These are phyloP conservation scores for Scheffersomyces ergatensis DNA, from an alignment of 805 yeast genomes.

Conservation along the genomic window DNA sequence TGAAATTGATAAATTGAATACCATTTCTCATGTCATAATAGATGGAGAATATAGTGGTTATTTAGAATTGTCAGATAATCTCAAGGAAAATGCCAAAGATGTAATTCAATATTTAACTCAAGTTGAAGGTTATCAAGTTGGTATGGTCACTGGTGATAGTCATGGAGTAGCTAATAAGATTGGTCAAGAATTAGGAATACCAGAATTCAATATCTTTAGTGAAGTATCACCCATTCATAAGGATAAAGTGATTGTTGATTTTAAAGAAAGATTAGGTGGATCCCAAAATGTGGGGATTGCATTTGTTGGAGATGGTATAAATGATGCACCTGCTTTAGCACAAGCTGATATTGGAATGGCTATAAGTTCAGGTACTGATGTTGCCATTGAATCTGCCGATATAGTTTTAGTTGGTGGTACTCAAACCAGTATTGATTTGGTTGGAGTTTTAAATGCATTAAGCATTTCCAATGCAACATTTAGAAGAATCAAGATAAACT, in stretches of 20 bases:
- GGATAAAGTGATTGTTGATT: constrained; percentile 57
- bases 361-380: constrained; percentile 88
- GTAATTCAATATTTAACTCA: constrained; percentile 55
- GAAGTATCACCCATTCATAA: constrained; percentile 78
- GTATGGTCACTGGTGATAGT: constrained; percentile 90
- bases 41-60: constrained; percentile 60
- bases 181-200: constrained; percentile 68
- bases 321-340: constrained; percentile 95
- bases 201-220: constrained; percentile 61
- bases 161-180: constrained; percentile 57
- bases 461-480: constrained; percentile 73
- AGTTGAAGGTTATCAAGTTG: constrained; percentile 56
- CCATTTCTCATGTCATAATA: constrained; percentile 57
- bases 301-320: constrained; percentile 96
- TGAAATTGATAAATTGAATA: constrained; percentile 25
- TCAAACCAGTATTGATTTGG: constrained; percentile 26
- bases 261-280: constrained; percentile 47
- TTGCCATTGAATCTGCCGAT: constrained; percentile 96
- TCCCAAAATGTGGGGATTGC: constrained; percentile 49
- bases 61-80: constrained; percentile 62
- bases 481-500: constrained; percentile 71
- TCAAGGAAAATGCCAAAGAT: constrained; percentile 62
- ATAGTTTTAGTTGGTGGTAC: constrained; percentile 61
- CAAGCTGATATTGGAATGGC: constrained; percentile 89
- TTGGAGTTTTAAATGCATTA: constrained; percentile 57